Evolutionary conservation across 164 flowering plant species (phyloP), one percentile per base, ranked within the genome.

Genomic region (Houttuynia cordata): DNA sequence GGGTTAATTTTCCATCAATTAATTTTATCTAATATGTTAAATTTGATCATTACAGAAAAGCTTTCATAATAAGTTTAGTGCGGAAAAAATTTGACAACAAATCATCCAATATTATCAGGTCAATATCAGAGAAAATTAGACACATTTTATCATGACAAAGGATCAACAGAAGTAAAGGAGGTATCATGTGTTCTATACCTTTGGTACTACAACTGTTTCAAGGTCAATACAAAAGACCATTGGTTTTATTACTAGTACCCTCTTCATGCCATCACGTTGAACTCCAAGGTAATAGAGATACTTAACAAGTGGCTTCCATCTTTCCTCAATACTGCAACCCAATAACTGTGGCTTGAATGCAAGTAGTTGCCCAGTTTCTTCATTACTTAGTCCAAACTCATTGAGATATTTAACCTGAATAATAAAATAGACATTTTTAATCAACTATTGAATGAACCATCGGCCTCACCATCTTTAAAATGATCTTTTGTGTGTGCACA

Each of bases 231-330:
- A 93, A 68, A 82, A 93, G 30, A 90, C 73, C 77, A 86, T 81
- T 34, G 98, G 97, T 73, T 90, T 90, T 47, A 80, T 58, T 17
- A 66, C 73, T 60, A 93, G 96, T 55, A 93, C 85, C 71, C 89
- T 87, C 73, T 73, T 86, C 87, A 93, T 84, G 58, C 97, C 97
- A 73, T 84, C 97, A 67, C 81, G 81, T 13, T 72, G 68, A 63
- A 93, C 71, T 57, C 98, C 97, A 64, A 81, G 87, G 74, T 89
- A 93, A 68, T 90, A 88, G 1, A 93, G 71, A 62, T 84, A 90
- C 79, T 83, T 90, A 49, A 93, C 82, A 53, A 87, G 85, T 68
- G 97, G 98, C 72, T 84, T 87, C 97, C 96, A 93, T 76, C 79
- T 79, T 53, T 81, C 84, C 67, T 90, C 96, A 61, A 90, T 87